Percentiles rank a stretch among this genome's conserved stretches.
These are phyloP conservation scores for Cystobasidium sp. DNA, from an alignment of 1,284 basidiomycete genomes.

Conservation along the genomic window DNA sequence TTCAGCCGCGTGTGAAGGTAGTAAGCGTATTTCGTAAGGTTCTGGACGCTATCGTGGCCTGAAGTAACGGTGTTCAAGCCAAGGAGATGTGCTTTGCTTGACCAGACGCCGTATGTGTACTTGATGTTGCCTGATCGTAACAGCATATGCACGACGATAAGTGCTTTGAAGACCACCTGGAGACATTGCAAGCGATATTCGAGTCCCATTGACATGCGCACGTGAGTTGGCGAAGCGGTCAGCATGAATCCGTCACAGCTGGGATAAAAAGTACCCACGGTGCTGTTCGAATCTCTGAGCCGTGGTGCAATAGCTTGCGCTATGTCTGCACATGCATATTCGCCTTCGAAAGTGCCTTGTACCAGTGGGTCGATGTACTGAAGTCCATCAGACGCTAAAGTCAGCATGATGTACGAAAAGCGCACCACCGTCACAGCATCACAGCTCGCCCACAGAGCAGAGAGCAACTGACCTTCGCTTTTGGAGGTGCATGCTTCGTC, in stretches of 20 bases:
- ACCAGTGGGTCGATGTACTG: slow-evolving; percentile 81
- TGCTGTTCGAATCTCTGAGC: slow-evolving; percentile 84
- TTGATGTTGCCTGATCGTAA: slow-evolving; percentile 92
- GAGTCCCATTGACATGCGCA: neutral
- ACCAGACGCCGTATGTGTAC: slow-evolving; percentile 81
- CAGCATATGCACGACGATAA: slow-evolving; percentile 93
- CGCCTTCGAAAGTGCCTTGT: slow-evolving; percentile 89
- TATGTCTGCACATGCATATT: slow-evolving; percentile 88
- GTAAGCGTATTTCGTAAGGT: slow-evolving; percentile 80
- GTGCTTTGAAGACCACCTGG: slow-evolving; percentile 92
- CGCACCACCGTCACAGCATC: neutral
- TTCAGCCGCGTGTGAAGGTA: slow-evolving; percentile 89
- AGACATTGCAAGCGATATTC: neutral
- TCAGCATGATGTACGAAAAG: slow-evolving; percentile 1
- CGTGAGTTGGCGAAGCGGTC: slow-evolving; percentile 12
- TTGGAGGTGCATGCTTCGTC: slow-evolving; percentile 89
- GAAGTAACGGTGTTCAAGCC: slow-evolving; percentile 74
- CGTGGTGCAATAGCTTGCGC: slow-evolving; percentile 81
- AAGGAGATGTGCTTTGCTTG: slow-evolving; percentile 72
- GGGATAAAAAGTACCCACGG: slow-evolving; percentile 64
- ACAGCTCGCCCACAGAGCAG: neutral
- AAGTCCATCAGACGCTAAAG: neutral
- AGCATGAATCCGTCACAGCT: slow-evolving; percentile 1
- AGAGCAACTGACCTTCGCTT: slow-evolving; percentile 71
- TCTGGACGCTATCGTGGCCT: slow-evolving; percentile 85